A percentile compares a stretch with the other conserved stretches of the same genome.
phyloP scores from a whole-genome alignment of 1,284 basidiomycete genomes.

The Cryptococcus sp. region DNA sequence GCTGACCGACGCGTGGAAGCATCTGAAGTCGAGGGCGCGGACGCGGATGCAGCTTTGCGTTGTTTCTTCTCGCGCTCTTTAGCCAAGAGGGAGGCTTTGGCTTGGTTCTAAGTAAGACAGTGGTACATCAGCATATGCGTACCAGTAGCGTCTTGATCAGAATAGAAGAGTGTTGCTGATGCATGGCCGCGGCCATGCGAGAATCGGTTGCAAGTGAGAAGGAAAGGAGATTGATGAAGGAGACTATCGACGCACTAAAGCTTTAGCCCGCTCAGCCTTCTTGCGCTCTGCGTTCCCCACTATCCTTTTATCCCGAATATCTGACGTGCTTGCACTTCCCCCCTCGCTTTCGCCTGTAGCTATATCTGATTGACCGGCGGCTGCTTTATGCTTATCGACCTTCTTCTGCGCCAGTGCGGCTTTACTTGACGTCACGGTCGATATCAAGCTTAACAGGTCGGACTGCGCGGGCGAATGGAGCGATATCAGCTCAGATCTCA shows the following conservation, averaged over 20 bases:
- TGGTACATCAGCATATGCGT: too few species aligned
- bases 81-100: neutral
- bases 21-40: neutral
- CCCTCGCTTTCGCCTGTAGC: neutral
- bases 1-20: too few species aligned
- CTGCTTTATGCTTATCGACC: conserved; percentile 16
- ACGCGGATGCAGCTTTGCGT: neutral
- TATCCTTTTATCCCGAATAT: too few species aligned
- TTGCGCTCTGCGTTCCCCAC: conserved; percentile 10
- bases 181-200: too few species aligned
- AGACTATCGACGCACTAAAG: conserved; percentile 26
- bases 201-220: too few species aligned
- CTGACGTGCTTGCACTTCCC: conserved; percentile 15
- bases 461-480: conserved; percentile 8
- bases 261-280: conserved; percentile 25
- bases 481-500: neutral
- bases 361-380: neutral
- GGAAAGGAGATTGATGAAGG: too few species aligned
- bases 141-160: too few species aligned
- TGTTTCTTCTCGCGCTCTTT: neutral
- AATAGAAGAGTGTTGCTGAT: too few species aligned
- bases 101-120: neutral
- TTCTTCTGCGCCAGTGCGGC: conserved; percentile 20
- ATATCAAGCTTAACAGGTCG: conserved; percentile 31
- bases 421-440: conserved; percentile 30